Percentiles rank a stretch among this genome's conserved stretches.
These are phyloP conservation scores for Candolleomyces eurysporus DNA, from an alignment of 768 basidiomycete species.

Conservation along the genomic window DNA sequence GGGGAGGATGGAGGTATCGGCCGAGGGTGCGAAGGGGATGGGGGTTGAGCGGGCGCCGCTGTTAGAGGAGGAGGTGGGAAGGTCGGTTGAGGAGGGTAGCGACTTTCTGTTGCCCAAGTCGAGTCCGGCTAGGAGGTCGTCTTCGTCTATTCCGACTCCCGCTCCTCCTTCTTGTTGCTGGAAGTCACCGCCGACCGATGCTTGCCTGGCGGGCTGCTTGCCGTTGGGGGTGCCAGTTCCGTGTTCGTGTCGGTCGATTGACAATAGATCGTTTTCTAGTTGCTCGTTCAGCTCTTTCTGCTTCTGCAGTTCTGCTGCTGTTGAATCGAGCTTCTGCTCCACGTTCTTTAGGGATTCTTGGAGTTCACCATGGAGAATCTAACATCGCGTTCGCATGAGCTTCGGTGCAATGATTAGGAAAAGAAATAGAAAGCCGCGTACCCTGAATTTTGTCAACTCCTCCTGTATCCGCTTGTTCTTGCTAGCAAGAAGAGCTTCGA, in stretches of 20 bases:
- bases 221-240: constrained; percentile 14
- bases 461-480: constrained; percentile 94
- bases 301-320: constrained; percentile 69
- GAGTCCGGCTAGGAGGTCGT: constrained; percentile 69
- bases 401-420: background rate
- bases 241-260: constrained; percentile 63
- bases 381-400: background rate
- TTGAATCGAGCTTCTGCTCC: constrained; percentile 55
- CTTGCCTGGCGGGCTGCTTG: background rate
- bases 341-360: constrained; percentile 61
- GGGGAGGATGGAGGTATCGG: constrained; percentile 94
- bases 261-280: constrained; percentile 87
- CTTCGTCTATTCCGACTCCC: constrained; percentile 20
- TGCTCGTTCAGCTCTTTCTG: constrained; percentile 82
- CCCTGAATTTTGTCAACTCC: constrained; percentile 88
- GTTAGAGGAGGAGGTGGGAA: constrained; percentile 14
- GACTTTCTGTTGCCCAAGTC: constrained; percentile 61
- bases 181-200: background rate
- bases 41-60: constrained; percentile 49
- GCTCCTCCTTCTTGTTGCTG: constrained; percentile 8
- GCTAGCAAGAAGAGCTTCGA: constrained; percentile 86
- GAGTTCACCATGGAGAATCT: constrained; percentile 85
- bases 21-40: constrained; percentile 65
- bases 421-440: constrained; percentile 30
- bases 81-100: constrained; percentile 16